Percentiles rank a stretch among this genome's conserved stretches.
phyloP scores from a whole-genome alignment of 148 eudicot genomes.

The Euryodendron excelsum region DNA sequence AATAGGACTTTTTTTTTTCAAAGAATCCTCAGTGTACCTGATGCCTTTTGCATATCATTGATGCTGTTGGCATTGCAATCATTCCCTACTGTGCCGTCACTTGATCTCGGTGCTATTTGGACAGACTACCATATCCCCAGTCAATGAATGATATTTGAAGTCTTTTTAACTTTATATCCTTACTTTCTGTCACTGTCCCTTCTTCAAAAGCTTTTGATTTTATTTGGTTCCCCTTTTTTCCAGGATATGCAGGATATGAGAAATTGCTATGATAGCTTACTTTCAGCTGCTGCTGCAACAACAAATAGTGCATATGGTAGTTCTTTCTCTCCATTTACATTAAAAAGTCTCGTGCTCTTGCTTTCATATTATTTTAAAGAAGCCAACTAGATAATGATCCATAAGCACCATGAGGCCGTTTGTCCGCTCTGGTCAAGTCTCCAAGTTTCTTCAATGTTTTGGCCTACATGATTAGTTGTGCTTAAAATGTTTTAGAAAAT shows the following conservation, averaged over 20 bases:
- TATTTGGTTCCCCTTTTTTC: constrained; percentile 8
- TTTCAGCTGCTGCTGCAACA: constrained; percentile 95
- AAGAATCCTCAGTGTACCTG: too few species aligned
- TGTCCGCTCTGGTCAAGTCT: too few species aligned
- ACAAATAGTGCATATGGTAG: constrained; percentile 89
- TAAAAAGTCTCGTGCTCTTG: background rate
- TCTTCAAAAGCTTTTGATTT: background rate
- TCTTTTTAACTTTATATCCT: background rate
- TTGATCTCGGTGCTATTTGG: constrained; percentile 4
- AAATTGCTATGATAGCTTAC: constrained; percentile 85
- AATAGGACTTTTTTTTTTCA: too few species aligned
- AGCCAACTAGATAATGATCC: too few species aligned
- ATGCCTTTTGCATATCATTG: background rate
- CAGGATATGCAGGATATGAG: constrained; percentile 96
- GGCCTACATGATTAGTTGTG: too few species aligned
- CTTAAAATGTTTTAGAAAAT: too few species aligned
- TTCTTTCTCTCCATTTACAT: background rate
- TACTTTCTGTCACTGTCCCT: background rate
- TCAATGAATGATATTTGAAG: background rate
- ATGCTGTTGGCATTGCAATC: background rate
- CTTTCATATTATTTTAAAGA: background rate
- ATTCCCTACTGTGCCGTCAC: background rate
- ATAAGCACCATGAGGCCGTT: too few species aligned
- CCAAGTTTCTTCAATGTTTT: too few species aligned
- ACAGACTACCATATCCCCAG: background rate